Evolutionary conservation across 805 yeast species (phyloP).

Genomic region (Candida koratica): DNA sequence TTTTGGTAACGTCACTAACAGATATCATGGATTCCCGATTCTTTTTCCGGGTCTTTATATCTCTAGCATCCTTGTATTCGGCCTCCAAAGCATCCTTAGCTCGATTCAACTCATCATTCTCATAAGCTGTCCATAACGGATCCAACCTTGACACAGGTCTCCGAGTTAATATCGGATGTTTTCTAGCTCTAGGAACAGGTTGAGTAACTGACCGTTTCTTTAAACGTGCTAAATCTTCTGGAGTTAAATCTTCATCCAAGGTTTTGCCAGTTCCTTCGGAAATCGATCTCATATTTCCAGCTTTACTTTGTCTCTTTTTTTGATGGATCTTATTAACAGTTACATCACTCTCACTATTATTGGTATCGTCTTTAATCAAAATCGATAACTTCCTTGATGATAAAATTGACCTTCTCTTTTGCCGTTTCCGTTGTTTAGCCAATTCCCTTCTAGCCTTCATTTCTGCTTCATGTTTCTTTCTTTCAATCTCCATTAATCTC

Average conservation of each 20-base stretch:
- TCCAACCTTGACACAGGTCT: constrained; percentile 56
- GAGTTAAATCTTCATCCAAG: constrained; percentile 35
- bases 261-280: constrained; percentile 30
- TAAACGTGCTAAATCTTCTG: constrained; percentile 41
- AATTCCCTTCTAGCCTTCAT: constrained; percentile 43
- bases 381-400: constrained; percentile 36
- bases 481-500: constrained; percentile 43
- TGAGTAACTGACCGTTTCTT: constrained; percentile 47
- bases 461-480: constrained; percentile 52
- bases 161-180: constrained; percentile 42
- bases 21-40: constrained; percentile 37
- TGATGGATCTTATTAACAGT: constrained; percentile 28
- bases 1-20: constrained; percentile 17
- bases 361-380: constrained; percentile 33
- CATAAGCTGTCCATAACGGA: constrained; percentile 52
- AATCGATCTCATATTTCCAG: constrained; percentile 27
- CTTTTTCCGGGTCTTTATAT: constrained; percentile 14
- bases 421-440: constrained; percentile 43
- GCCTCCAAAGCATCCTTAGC: constrained; percentile 42
- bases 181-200: constrained; percentile 31
- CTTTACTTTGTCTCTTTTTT: constrained; percentile 36
- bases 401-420: constrained; percentile 38
- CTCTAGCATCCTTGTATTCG: constrained; percentile 22
- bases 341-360: constrained; percentile 26
- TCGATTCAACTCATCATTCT: constrained; percentile 42